A percentile compares a stretch with the other conserved stretches of the same genome.
phyloP scores from a whole-genome alignment of 495 filamentous ascomycete genomes.

The Hypoxylon fuscum region DNA sequence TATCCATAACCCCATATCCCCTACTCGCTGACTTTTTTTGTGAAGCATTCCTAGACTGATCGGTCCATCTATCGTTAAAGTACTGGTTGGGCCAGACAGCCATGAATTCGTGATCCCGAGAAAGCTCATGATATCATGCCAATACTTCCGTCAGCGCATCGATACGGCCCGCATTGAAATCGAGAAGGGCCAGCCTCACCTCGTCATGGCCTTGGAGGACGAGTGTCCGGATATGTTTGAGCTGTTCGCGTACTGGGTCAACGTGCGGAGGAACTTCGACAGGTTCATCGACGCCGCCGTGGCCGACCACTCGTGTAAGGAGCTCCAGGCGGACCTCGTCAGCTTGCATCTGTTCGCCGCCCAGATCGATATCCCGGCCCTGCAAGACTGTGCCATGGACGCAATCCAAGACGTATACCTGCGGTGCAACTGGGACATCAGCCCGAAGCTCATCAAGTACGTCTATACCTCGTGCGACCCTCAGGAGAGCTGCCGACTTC shows the following conservation, averaged over 20 bases:
- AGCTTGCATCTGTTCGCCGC: conserved; percentile 59
- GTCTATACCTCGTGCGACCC: conserved; percentile 56
- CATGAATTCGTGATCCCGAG: conserved; percentile 53
- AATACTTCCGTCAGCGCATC: conserved; percentile 54
- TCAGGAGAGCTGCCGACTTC: conserved; percentile 50
- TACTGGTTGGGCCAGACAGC: conserved; percentile 54
- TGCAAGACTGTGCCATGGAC: conserved; percentile 60
- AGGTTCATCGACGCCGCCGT: conserved; percentile 50
- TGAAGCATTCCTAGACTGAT: conserved; percentile 28
- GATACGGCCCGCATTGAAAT: conserved; percentile 38
- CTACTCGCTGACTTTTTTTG: conserved; percentile 1
- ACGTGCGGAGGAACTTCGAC: conserved; percentile 47
- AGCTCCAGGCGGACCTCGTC: conserved; percentile 54
- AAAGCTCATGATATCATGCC: conserved; percentile 50
- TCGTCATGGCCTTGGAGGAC: conserved; percentile 50
- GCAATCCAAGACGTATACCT: conserved; percentile 60
- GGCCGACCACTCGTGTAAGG: conserved; percentile 35
- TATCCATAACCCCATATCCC: neutral
- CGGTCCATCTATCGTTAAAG: conserved; percentile 47
- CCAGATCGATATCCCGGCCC: conserved; percentile 47
- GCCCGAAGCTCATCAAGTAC: conserved; percentile 52
- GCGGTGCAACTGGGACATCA: conserved; percentile 59
- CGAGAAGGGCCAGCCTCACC: conserved; percentile 35
- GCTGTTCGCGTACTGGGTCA: conserved; percentile 58
- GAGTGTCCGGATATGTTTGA: conserved; percentile 58